Evolutionary conservation across 495 filamentous ascomycete genomes (phyloP), one percentile per base, ranked within the genome.

Genomic region (Massariosphaeria phaeospora): DNA sequence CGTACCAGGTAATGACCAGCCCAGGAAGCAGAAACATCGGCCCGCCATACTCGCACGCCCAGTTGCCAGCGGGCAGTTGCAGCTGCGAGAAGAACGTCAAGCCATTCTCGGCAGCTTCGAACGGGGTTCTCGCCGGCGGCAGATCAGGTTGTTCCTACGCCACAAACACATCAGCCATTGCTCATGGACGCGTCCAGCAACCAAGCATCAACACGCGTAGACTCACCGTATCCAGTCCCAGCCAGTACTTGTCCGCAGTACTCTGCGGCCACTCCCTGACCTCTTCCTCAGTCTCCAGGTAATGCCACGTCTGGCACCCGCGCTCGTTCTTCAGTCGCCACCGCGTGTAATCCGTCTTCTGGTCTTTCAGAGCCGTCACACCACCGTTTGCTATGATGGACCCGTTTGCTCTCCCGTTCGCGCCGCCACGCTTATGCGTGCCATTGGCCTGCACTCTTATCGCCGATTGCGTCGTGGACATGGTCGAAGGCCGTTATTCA

Each of bases 11-110:
- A 61, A 95, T 80, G 54, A 96, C 82, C 13, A 93, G 63, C 20
- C 89, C 88, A 1, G 90, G 89, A 7, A 96, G 72, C 42, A 98
- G 80, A 67, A 98, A 96, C 77, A 84, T 81, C 0, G 83, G 82
- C 0, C 91, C 93, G 55, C 93, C 93, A 72, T 97, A 98, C 67
- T 97, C 93, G 72, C 91, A 96, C 3, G 77, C 93, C 93, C 93
- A 98, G 66, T 96, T 88, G 3, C 93, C 93, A 7, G 87, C 82
- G 36, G 85, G 81, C 0, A 95, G 78, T 65, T 98, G 93, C 33
- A 97, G 77, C 41, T 89, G 79, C 30, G 89, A 88, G 75, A 93
- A 95, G 76, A 95, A 98, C 2, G 80, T 76, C 46, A 98, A 75
- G 44, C 84, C 89, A 72, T 97, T 97, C 55, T 81, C 76, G 21